Evolutionary conservation across 1,139 yeast species (phyloP).

Genomic region (Spathaspora jeffriesii): DNA sequence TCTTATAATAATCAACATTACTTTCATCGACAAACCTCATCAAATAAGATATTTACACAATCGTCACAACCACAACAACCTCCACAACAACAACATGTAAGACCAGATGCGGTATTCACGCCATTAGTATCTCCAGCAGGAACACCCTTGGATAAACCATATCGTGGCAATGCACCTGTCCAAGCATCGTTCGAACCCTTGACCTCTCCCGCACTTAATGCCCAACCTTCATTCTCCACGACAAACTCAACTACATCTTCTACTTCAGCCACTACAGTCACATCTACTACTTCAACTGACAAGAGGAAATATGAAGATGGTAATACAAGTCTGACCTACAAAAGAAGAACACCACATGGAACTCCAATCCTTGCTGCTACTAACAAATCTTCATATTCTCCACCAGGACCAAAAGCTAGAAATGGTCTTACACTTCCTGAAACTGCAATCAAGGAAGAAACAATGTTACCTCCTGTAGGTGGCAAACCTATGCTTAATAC

Average conservation of each 20-base stretch:
- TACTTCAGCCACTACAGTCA: slow-evolving; percentile 23
- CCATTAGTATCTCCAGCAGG: slow-evolving; percentile 79
- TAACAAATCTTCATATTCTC: slow-evolving; percentile 12
- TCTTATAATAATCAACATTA: slow-evolving; percentile 46
- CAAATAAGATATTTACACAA: slow-evolving; percentile 9
- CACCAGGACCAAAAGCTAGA: slow-evolving; percentile 15
- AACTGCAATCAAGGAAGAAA: slow-evolving; percentile 1
- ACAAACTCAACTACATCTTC: slow-evolving; percentile 13
- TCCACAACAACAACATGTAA: slow-evolving; percentile 29
- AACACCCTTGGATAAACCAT: slow-evolving; percentile 55
- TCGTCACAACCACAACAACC: slow-evolving; percentile 12
- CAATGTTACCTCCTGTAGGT: slow-evolving; percentile 6
- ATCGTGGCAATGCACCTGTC: slow-evolving; percentile 30
- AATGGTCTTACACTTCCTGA: slow-evolving; percentile 4
- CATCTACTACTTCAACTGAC: slow-evolving; percentile 8
- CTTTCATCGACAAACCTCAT: slow-evolving; percentile 31
- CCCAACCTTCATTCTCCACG: slow-evolving; percentile 24
- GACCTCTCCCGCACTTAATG: slow-evolving; percentile 69
- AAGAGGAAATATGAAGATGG: slow-evolving; percentile 9
- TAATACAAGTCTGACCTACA: slow-evolving; percentile 15
- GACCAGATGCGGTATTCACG: slow-evolving; percentile 60
- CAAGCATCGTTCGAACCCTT: slow-evolving; percentile 46
- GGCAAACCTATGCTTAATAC: slow-evolving; percentile 9
- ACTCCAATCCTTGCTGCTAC: slow-evolving; percentile 42
- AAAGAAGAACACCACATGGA: slow-evolving; percentile 50